Conservation (phyloP, 2,329 filamentous ascomycete genomes). For the Nemania bipapillata region DNA sequence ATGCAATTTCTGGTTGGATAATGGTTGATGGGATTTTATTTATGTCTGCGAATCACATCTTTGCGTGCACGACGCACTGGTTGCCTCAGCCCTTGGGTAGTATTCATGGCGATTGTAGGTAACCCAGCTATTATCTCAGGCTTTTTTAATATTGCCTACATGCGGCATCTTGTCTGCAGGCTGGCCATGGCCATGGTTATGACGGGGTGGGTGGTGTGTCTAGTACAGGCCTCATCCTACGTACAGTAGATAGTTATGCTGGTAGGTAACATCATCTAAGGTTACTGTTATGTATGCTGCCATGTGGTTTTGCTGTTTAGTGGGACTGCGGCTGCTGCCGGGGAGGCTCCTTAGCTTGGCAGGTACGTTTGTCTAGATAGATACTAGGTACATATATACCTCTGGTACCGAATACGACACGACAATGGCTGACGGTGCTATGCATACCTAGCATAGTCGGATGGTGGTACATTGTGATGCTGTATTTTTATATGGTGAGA, state of each 20-base stretch:
- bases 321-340: conserved; percentile 39
- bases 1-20: conserved; percentile 24
- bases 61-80: conserved; percentile 18
- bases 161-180: conserved; percentile 22
- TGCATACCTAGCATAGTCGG: not conserved
- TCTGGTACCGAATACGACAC: conserved; percentile 16
- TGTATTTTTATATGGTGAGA: not conserved
- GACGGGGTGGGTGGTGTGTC: not conserved
- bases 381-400: not conserved
- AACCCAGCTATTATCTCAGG: conserved; percentile 12
- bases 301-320: conserved; percentile 33
- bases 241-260: too few species aligned
- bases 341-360: conserved; percentile 28
- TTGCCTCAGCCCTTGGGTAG: conserved; percentile 25
- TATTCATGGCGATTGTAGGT: conserved; percentile 5
- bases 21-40: conserved; percentile 27
- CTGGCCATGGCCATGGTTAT: conserved; percentile 3
- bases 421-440: conserved; percentile 2
- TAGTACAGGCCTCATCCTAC: not conserved
- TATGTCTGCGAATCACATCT: conserved; percentile 34
- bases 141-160: conserved; percentile 5
- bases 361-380: conserved; percentile 1
- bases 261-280: not conserved
- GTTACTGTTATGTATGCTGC: not conserved
- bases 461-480: not conserved